Evolutionary conservation across 2,329 filamentous ascomycete genomes (phyloP).

Genomic region (Penicillium freii): DNA sequence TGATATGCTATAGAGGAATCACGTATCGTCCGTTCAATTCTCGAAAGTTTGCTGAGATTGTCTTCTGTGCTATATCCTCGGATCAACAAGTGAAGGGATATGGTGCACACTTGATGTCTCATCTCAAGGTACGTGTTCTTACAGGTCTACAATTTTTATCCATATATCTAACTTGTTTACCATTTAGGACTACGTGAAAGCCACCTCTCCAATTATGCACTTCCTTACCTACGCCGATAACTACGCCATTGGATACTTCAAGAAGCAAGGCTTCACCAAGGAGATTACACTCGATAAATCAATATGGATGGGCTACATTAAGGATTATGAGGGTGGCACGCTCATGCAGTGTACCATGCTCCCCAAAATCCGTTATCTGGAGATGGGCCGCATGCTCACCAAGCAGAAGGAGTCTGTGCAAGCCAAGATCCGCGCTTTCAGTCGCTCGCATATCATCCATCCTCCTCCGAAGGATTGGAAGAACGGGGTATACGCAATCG

Average conservation of each 20-base stretch:
- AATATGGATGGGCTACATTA: slow-evolving; percentile 99
- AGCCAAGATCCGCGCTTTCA: slow-evolving; percentile 90
- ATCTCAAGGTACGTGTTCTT: slow-evolving; percentile 65
- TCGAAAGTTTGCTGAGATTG: slow-evolving; percentile 93
- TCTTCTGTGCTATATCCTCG: slow-evolving; percentile 95
- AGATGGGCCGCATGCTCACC: slow-evolving; percentile 86
- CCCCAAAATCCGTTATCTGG: slow-evolving; percentile 88
- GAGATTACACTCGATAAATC: slow-evolving; percentile 89
- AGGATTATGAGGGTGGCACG: slow-evolving; percentile 97
- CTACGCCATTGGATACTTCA: slow-evolving; percentile 98
- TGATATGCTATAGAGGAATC: slow-evolving; percentile 65
- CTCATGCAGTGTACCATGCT: slow-evolving; percentile 99
- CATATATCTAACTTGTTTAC: slow-evolving; percentile 6
- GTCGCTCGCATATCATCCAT: slow-evolving; percentile 83
- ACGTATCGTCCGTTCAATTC: slow-evolving; percentile 93
- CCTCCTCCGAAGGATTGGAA: slow-evolving; percentile 82
- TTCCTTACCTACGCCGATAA: slow-evolving; percentile 99
- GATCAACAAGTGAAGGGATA: slow-evolving; percentile 99
- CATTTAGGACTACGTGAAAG: slow-evolving; percentile 80
- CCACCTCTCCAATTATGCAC: slow-evolving; percentile 95
- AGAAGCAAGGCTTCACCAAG: slow-evolving; percentile 98
- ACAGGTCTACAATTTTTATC: neutral
- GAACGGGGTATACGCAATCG: slow-evolving; percentile 69
- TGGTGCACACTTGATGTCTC: slow-evolving; percentile 95
- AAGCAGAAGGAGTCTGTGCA: slow-evolving; percentile 96